Evolutionary conservation across 1,284 basidiomycete species (phyloP), one percentile per base, ranked within the genome.

Genomic region (Pseudomicrostroma phylloplanum): DNA sequence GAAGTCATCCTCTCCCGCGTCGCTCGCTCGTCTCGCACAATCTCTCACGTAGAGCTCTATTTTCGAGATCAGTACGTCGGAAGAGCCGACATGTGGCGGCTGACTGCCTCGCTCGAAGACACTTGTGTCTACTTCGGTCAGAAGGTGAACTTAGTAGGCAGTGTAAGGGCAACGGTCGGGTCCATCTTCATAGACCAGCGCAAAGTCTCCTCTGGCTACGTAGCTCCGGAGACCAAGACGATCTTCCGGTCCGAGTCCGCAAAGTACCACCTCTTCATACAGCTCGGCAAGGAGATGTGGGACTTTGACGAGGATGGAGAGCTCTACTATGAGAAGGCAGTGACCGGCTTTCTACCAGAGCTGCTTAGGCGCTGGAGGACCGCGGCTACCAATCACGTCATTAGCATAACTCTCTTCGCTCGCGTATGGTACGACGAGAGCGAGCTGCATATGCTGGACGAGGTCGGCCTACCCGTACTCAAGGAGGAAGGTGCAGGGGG

Each of bases 281-380:
- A 97, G 82, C 88, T 99, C 15, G 93, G 91, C 73, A 85, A 87
- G 58, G 96, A 99, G 79, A 87, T 96, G 65, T 98, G 92, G 91
- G 90, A 96, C 70, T 99, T 98, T 78, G 87, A 93, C 60, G 92
- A 91, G 58, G 94, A 97, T 70, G 96, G 96, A 21, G 79, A 80
- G 60, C 73, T 80, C 55, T 96, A 90, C 80, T 91, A 91, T 73
- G 94, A 97, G 80, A 97, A 98, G 81, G 89, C 96, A 36, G 87
- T 96, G 1, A 91, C 96, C 70, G 81, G 82, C 78, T 80, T 77
- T 62, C 67, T 78, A 12, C 77, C 78, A 1, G 76, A 77, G 26
- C 67, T 79, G 13, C 64, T 74, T 7, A 67, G 61, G 65, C 65
- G 65, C 2, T 86, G 64, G 87, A 88, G 68, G 84, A 86, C 23